Base-by-base conservation (phyloP, 768 basidiomycete species). In the Suillus luteus region DNA sequence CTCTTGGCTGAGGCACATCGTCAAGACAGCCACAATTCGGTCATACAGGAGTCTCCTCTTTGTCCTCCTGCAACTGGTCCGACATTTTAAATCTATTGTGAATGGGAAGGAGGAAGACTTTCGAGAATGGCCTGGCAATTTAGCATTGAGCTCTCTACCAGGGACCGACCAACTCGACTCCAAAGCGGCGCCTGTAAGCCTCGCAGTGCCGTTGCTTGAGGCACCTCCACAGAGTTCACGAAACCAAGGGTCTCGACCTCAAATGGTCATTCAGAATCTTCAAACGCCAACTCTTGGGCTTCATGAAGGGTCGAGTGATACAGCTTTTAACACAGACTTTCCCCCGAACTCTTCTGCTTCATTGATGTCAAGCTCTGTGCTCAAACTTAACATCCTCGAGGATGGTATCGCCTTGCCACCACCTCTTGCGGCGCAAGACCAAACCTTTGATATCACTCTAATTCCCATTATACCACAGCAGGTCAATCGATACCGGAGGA, bases 151-250 rank as follows among this genome's bases (percentile, higher is more conserved):
- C 48, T 49, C 48, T 49, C 48, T 24, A 22, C 48, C 48, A 14
- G 22, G 12, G 14, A 24, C 8, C 22, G 24, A 24, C 7, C 48
- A 49, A 48, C 46, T 22, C 46, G 6, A 14, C 22, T 22, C n/a
- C 46, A 11, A 48, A 11, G 12, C 12, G 6, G 22, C 12, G 22
- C 48, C 48, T 49, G 22, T 7, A 22, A 49, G 48, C 48, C 48
- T 55, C 15, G 55, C 55, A 24, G 55, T 55, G 22, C 55, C 52
- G 10, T 33, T 54, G 52, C 52, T 38, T 9, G 54, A 54, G 19
- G 52, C 19, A 41, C 61, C 35, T 51, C 49, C 17, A 51, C 49
- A 51, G 24, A 27, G 24, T 27, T 7, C 24, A 27, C 24, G 14
- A 1, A 24, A 3, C 7, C 14, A 15, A 24, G 15, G 15, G 10